Percentiles rank a stretch among this genome's conserved stretches.
These are phyloP conservation scores for Thalia dealbata DNA, from an alignment of 176 grass and related monocot species.

Conservation along the genomic window DNA sequence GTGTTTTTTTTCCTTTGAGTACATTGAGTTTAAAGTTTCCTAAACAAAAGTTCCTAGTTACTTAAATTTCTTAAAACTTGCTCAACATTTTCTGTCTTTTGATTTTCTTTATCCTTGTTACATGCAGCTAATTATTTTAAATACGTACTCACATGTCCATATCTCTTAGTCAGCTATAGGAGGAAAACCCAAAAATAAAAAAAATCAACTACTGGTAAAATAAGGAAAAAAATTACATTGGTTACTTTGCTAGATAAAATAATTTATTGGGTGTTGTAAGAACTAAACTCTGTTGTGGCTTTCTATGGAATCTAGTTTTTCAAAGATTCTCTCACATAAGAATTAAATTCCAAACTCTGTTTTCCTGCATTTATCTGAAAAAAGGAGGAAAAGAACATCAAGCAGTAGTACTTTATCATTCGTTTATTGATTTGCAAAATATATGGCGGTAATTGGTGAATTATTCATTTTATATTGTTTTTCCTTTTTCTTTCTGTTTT, in stretches of 20 bases:
- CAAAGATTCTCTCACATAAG: neutral
- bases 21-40: neutral
- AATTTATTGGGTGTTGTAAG: neutral
- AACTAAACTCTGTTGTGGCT: neutral
- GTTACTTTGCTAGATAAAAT: neutral
- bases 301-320: neutral
- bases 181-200: neutral
- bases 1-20: too few species aligned
- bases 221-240: neutral
- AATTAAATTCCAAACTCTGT: neutral
- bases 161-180: neutral
- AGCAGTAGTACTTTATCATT: too few species aligned
- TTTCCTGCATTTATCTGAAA: too few species aligned
- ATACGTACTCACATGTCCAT: neutral
- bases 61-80: too few species aligned
- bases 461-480: neutral
- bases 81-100: neutral
- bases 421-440: neutral
- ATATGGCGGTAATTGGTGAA: neutral
- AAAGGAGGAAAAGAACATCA: too few species aligned
- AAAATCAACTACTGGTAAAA: neutral
- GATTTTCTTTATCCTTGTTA: neutral
- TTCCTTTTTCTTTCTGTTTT: neutral
- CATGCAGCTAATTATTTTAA: neutral
- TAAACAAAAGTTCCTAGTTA: too few species aligned